Base-by-base conservation (phyloP, 768 basidiomycete species). In the Udeniomyces megalosporus region DNA sequence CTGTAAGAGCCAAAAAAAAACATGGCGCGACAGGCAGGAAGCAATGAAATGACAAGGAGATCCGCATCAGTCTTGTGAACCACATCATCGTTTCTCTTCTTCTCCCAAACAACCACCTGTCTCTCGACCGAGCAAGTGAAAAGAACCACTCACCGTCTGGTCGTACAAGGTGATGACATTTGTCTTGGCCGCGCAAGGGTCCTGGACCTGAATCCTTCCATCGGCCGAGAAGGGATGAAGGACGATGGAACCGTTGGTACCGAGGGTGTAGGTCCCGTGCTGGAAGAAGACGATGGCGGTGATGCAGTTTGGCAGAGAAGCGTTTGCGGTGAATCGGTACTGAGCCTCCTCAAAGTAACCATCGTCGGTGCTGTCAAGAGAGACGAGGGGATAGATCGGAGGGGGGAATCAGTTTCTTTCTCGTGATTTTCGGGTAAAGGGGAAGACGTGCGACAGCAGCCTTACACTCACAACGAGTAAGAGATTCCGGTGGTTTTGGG, bases 151-250 rank as follows among this genome's bases (percentile, higher is more conserved):
- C 70, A 88, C 86, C 14, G 82, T 84, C 66, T 79, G 71, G 75
- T 88, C 85, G 80, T 90, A 96, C 50, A 76, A 71, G 69, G 91
- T 83, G 69, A 96, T 81, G 71, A 92, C 84, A 72, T 90, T 88
- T 31, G 91, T 89, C 11, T 80, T 77, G 11, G 90, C 86, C 0
- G 85, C 85, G 70, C 93, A 99, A 0, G 90, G 85, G 67, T 92
- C 85, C 77, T 99, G 90, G 45, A 96, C 80, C 77, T 93, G 92
- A 72, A 95, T 89, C 74, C 82, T 87, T 17, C 93, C 93, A 71
- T 99, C 93, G 20, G 69, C 66, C 20, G 78, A 80, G 66, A 89
- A 80, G 1, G 91, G 87, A 2, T 70, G 74, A 69, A 89, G 75
- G 45, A 80, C 72, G 63, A 97, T 80, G 11, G 89, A 93, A 7